Conservation (phyloP, 192 early-diverging fungal genomes). For the Mortierella antarctica region DNA sequence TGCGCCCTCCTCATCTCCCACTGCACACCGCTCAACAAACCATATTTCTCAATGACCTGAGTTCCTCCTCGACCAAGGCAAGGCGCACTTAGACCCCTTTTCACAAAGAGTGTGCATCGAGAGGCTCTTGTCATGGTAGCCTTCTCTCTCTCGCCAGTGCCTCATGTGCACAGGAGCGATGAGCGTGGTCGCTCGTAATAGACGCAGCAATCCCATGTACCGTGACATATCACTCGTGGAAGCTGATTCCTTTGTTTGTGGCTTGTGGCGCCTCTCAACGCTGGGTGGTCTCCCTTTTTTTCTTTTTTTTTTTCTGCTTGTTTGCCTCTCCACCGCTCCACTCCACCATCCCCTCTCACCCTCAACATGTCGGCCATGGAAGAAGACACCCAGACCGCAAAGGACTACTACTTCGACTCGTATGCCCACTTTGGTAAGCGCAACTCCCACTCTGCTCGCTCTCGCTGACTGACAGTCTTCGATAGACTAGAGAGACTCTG, state of each 20-base stretch:
- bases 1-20: no score
- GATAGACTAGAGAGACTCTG: neutral
- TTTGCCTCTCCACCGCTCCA: neutral
- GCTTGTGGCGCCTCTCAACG: constrained; percentile 1
- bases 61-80: no score
- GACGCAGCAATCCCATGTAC: neutral
- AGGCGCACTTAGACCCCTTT: no score
- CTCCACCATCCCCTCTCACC: neutral
- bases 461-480: neutral
- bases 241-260: neutral
- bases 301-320: constrained; percentile 36
- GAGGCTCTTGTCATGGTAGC: neutral
- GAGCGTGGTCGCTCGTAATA: neutral
- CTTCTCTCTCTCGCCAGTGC: neutral
- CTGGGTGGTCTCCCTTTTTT: constrained; percentile 4
- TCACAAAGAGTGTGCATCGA: no score
- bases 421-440: constrained; percentile 96
- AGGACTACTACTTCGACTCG: constrained; percentile 99
- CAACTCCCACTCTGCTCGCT: neutral
- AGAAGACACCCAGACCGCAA: constrained; percentile 56
- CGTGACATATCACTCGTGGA: neutral
- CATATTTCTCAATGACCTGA: no score
- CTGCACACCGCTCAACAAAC: no score
- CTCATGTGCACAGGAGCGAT: neutral
- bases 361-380: constrained; percentile 49